Base-by-base conservation (phyloP, 1,284 basidiomycete species). In the Ceratobasidium theobromae region DNA sequence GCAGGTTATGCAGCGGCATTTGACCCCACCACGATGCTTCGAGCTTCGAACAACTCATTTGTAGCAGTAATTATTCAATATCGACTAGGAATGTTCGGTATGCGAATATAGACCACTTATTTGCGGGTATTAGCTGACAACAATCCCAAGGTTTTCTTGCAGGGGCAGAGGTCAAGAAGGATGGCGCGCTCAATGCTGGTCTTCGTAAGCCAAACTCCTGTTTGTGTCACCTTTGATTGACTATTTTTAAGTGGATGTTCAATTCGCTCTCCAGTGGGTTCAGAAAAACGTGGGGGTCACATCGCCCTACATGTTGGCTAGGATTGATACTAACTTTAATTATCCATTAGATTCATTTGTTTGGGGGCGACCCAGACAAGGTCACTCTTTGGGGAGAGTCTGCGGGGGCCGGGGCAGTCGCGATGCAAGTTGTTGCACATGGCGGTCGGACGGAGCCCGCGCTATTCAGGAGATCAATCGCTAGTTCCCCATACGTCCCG, bases 381-480 rank as follows among this genome's bases (percentile, higher is more conserved):
- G 58, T 62, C 9, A 62, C 58, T 14, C 3, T 62, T 8, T 62
- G 58, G 58, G 58, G 58, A 51, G 58, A 62, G 40, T 62, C 58
- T 3, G 58, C 58, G n/a, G 58, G 58, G 16, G 58, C 58, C 25
- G 58, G 58, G 3, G 58, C 46, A 8, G 58, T 62, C 9, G 16
- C 48, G 45, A 55, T 43, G 16, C 54, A 69, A 52, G 60, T 68
- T n/a, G 45, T 69, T 25, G 69, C 66, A n/a, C 65, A 69, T 33
- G 69, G 69, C 16, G 69, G 69, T 5, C 66, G 64, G 16, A 69
- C 69, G 16, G 52, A 66, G 27, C 66, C 69, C 3, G 33, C 38
- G 49, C 55, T 69, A 28, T 69, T 69, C 64, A 45, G 66, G 14
- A 62, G 49, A 18, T 60, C 69, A 11, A 69, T 69, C 52, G 46